phyloP scores from a whole-genome alignment of 2,329 filamentous ascomycete species.

The Ceratocystis colombiana region DNA sequence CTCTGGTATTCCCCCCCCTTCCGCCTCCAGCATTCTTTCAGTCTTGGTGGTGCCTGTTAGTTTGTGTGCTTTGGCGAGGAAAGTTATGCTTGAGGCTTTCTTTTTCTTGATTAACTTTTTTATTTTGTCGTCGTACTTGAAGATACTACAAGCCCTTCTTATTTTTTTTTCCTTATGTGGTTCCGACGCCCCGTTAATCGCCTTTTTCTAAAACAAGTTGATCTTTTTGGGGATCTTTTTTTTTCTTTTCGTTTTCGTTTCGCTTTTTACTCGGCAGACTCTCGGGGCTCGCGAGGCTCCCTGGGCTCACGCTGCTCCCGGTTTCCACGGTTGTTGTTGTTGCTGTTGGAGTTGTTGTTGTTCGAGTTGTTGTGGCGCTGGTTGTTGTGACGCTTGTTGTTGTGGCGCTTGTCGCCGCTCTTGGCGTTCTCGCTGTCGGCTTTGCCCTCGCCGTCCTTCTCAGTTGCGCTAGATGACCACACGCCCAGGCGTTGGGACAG shows the following conservation, averaged over 20 bases:
- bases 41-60: background rate
- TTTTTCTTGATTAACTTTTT: constrained; percentile 2
- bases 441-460: constrained; percentile 44
- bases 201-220: background rate
- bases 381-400: constrained; percentile 37
- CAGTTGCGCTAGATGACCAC: constrained; percentile 48
- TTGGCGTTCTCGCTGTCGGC: constrained; percentile 36
- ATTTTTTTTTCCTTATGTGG: constrained; percentile 20
- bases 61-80: background rate
- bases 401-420: constrained; percentile 38
- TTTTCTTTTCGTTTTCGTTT: constrained; percentile 8
- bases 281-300: constrained; percentile 26
- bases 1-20: background rate
- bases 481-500: constrained; percentile 88
- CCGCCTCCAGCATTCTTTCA: background rate
- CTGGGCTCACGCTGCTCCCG: constrained; percentile 30
- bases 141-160: constrained; percentile 20
- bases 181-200: background rate
- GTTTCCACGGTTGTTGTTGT: constrained; percentile 39
- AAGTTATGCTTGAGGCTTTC: background rate
- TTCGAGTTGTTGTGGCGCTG: constrained; percentile 36
- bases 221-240: constrained; percentile 14
- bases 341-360: constrained; percentile 40
- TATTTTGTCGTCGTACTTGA: constrained; percentile 9
- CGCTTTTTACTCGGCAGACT: constrained; percentile 32